phyloP scores from a whole-genome alignment of 2,329 filamentous ascomycete species.

The Zalaria obscura region DNA sequence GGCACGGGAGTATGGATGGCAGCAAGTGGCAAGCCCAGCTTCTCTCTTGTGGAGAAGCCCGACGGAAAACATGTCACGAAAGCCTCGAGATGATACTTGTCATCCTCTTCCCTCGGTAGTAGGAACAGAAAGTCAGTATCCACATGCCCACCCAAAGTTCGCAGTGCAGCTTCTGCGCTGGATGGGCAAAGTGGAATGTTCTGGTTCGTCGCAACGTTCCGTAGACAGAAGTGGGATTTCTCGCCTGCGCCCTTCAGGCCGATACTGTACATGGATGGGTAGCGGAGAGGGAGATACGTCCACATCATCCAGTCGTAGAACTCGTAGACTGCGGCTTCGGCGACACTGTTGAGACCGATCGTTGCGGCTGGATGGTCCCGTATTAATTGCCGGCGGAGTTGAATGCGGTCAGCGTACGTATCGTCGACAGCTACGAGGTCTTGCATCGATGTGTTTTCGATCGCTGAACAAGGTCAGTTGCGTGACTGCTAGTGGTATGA shows the following conservation, averaged over 20 bases:
- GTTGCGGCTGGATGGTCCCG: slow-evolving; percentile 26
- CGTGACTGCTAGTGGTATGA: neutral
- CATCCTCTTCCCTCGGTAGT: slow-evolving; percentile 26
- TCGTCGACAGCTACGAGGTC: slow-evolving; percentile 45
- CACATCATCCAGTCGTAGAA: slow-evolving; percentile 41
- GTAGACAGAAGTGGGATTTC: slow-evolving; percentile 11
- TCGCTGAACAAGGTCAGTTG: slow-evolving; percentile 23
- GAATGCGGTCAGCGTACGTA: slow-evolving; percentile 39
- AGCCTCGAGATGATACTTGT: slow-evolving; percentile 40
- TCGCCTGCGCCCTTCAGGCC: slow-evolving; percentile 11
- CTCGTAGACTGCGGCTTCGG: slow-evolving; percentile 37
- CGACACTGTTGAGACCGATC: slow-evolving; percentile 21
- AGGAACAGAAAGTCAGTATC: slow-evolving; percentile 49
- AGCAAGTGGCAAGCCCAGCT: slow-evolving; percentile 37
- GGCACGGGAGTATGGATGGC: slow-evolving; percentile 47
- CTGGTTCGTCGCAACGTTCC: slow-evolving; percentile 31
- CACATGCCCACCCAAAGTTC: slow-evolving; percentile 35
- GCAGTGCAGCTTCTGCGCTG: slow-evolving; percentile 26
- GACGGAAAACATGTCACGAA: slow-evolving; percentile 43
- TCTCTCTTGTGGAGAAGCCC: slow-evolving; percentile 43
- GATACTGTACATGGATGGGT: slow-evolving; percentile 31
- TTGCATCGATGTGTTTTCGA: slow-evolving; percentile 38
- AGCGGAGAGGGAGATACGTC: slow-evolving; percentile 43
- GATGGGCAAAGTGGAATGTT: slow-evolving; percentile 22
- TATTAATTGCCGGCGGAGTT: slow-evolving; percentile 34